A percentile compares a stretch with the other conserved stretches of the same genome.
These are phyloP conservation scores for Boletus sp. DNA, from an alignment of 768 basidiomycete genomes.

Conservation along the genomic window DNA sequence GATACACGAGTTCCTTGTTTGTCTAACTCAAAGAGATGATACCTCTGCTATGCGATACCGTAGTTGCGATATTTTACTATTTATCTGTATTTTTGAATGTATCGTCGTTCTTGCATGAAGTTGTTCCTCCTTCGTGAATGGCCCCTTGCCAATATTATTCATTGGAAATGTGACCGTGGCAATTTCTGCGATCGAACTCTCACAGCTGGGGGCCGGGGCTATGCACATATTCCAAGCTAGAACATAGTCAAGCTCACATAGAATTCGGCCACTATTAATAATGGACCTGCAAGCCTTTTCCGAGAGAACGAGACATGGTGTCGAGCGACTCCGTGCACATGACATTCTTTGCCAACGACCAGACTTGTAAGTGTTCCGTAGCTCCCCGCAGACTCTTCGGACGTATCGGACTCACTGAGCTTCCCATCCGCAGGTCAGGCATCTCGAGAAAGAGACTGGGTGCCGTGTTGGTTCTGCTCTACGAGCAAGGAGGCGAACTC, in stretches of 20 bases:
- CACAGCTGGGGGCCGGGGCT: not conserved
- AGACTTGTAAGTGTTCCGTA: constrained; percentile 51
- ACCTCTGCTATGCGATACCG: not conserved
- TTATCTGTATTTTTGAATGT: constrained; percentile 27
- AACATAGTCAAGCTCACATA: not conserved
- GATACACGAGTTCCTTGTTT: not conserved
- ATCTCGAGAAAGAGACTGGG: constrained; percentile 50
- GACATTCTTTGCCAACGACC: constrained; percentile 31
- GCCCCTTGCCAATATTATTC: not conserved
- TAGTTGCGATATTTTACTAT: constrained; percentile 10
- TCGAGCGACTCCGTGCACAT: constrained; percentile 40
- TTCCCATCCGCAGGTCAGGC: constrained; percentile 25
- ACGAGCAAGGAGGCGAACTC: constrained; percentile 63
- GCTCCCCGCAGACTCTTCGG: too few species aligned
- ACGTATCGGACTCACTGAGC: not conserved
- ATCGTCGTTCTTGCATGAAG: constrained; percentile 3
- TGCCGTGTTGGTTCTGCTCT: constrained; percentile 79
- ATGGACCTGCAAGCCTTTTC: constrained; percentile 18
- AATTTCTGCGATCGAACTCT: not conserved
- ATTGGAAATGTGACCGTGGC: not conserved
- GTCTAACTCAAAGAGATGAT: constrained; percentile 3
- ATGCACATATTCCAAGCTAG: not conserved
- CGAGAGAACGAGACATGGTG: constrained; percentile 24
- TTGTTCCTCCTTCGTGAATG: not conserved
- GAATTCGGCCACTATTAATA: not conserved